Evolutionary conservation across 495 filamentous ascomycete genomes (phyloP).

Genomic region (Chaetomium fimeti): DNA sequence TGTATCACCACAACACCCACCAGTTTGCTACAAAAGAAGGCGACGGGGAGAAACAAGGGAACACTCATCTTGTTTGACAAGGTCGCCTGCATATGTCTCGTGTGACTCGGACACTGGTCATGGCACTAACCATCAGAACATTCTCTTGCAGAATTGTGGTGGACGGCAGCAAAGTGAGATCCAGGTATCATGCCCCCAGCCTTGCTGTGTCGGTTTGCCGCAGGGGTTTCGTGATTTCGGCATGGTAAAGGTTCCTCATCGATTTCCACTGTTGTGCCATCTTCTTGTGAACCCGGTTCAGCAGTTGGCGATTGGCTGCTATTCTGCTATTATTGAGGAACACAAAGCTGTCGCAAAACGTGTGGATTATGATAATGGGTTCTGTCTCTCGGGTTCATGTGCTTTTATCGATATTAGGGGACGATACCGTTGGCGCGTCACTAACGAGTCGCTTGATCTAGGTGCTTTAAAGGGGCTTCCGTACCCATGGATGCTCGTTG

Average conservation of each 20-base stretch:
- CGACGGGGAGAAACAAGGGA: background rate
- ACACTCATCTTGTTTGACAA: background rate
- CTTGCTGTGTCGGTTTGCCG: background rate
- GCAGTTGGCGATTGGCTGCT: background rate
- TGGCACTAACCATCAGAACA: background rate
- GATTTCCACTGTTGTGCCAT: background rate
- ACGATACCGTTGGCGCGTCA: no score
- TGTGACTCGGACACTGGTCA: background rate
- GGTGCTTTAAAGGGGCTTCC: no score
- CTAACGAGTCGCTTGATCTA: no score
- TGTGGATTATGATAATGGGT: no score
- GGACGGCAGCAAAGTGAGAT: background rate
- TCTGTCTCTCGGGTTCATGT: no score
- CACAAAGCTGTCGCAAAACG: background rate
- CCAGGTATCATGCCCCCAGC: background rate
- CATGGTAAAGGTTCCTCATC: background rate
- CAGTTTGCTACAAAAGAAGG: background rate
- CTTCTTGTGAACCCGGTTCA: background rate
- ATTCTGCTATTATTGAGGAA: background rate
- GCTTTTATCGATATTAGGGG: no score
- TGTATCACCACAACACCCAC: background rate
- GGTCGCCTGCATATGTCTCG: background rate
- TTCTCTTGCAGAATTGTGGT: background rate
- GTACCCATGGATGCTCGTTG: no score
- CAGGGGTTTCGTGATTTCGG: background rate